These are phyloP conservation scores for Calonectria fujianensis DNA, from an alignment of 2,329 filamentous ascomycete species.

Conservation along the genomic window DNA sequence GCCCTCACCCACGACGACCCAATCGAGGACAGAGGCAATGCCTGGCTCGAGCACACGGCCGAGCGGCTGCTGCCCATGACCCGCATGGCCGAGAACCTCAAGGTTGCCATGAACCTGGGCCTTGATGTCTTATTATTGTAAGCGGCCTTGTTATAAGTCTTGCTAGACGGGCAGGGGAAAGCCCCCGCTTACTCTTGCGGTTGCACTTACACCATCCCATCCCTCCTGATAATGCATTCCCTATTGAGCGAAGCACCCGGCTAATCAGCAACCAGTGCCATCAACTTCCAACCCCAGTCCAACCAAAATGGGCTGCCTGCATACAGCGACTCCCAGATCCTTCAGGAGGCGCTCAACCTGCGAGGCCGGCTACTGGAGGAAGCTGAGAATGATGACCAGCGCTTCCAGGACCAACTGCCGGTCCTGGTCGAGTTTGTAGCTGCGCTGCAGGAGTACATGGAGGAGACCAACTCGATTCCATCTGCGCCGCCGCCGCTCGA, in stretches of 20 bases:
- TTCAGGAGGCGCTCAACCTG: slow-evolving; percentile 50
- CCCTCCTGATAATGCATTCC: background rate
- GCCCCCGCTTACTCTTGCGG: background rate
- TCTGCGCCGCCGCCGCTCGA: slow-evolving; percentile 42
- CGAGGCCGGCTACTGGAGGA: slow-evolving; percentile 46
- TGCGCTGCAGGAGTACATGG: slow-evolving; percentile 52
- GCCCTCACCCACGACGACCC: slow-evolving; percentile 44
- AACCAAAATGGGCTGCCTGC: slow-evolving; percentile 50
- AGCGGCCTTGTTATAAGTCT: slow-evolving; percentile 24
- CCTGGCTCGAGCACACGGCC: slow-evolving; percentile 52
- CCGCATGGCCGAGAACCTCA: slow-evolving; percentile 46
- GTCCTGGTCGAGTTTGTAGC: slow-evolving; percentile 50
- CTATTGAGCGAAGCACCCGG: background rate
- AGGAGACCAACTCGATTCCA: slow-evolving; percentile 38
- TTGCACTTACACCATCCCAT: background rate
- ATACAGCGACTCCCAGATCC: slow-evolving; percentile 55
- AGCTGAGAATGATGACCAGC: slow-evolving; percentile 47
- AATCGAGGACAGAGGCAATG: slow-evolving; percentile 39
- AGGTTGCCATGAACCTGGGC: slow-evolving; percentile 52
- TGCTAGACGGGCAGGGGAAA: background rate
- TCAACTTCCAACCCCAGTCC: slow-evolving; percentile 50
- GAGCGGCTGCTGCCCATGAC: slow-evolving; percentile 49
- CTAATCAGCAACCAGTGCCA: slow-evolving; percentile 45
- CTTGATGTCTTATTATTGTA: slow-evolving; percentile 50
- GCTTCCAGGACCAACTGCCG: slow-evolving; percentile 45